Conservation (phyloP, 2,329 filamentous ascomycete genomes). For the Pezizomycotina sp. region DNA sequence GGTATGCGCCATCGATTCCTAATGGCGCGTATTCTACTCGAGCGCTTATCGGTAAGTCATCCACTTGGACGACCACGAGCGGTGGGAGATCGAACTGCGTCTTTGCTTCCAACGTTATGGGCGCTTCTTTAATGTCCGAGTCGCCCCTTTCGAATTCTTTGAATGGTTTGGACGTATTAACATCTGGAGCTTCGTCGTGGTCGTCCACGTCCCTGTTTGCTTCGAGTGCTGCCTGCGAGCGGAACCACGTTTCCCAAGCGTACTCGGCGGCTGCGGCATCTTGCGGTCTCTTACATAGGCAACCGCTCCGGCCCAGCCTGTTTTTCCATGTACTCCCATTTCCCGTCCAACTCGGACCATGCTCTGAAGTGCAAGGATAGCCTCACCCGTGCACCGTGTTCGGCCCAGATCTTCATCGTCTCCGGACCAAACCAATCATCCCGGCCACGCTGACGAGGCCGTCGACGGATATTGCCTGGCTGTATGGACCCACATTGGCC, state of each 20-base stretch:
- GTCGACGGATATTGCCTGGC: constrained; percentile 51
- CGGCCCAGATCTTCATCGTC: constrained; percentile 43
- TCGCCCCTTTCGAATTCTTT: constrained; percentile 21
- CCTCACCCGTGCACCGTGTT: constrained; percentile 39
- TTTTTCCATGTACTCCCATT: constrained; percentile 40
- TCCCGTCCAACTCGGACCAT: constrained; percentile 65
- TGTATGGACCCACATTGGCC: constrained; percentile 93
- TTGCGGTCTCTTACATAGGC: constrained; percentile 39
- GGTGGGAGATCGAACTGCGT: constrained; percentile 37
- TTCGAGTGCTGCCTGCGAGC: constrained; percentile 15
- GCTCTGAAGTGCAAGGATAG: constrained; percentile 67
- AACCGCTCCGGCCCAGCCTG: constrained; percentile 58
- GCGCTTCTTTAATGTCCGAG: constrained; percentile 16
- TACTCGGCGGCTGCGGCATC: constrained; percentile 19
- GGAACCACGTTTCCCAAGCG: constrained; percentile 23
- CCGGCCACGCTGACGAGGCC: constrained; percentile 56
- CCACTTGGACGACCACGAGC: constrained; percentile 59
- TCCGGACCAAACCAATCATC: constrained; percentile 78
- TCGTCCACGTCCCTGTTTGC: constrained; percentile 27
- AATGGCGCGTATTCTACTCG: constrained; percentile 55
- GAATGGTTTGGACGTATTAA: constrained; percentile 27
- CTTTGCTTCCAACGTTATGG: constrained; percentile 24
- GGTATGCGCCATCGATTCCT: constrained; percentile 19
- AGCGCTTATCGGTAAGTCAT: constrained; percentile 55
- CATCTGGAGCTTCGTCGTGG: constrained; percentile 27